A percentile compares a stretch with the other conserved stretches of the same genome.
Conservation (phyloP, 768 basidiomycete species). For the Coprinellus aureogranulatus region DNA sequence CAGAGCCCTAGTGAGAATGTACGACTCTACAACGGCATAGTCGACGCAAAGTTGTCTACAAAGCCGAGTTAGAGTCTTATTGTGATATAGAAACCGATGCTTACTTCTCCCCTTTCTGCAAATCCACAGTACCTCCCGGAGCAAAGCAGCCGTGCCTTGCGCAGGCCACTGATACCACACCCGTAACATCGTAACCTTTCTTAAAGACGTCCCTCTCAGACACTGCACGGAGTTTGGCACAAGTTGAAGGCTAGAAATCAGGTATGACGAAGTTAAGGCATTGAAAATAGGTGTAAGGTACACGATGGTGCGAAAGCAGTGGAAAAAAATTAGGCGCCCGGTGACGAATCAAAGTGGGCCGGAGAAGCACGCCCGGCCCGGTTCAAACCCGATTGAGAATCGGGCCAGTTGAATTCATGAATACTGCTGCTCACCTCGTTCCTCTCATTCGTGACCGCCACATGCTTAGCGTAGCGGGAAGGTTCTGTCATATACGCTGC, state of each 20-base stretch:
- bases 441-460: conserved; percentile 9
- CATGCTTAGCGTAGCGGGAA: conserved; percentile 19
- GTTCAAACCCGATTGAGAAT: too few species aligned
- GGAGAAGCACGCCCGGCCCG: too few species aligned
- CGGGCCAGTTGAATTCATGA: not conserved
- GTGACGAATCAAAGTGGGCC: too few species aligned
- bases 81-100: too few species aligned
- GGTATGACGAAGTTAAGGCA: too few species aligned
- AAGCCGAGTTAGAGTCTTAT: too few species aligned
- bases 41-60: too few species aligned
- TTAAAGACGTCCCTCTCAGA: conserved; percentile 13
- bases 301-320: not conserved
- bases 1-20: not conserved
- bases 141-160: conserved; percentile 30
- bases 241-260: not conserved
- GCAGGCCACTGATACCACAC: conserved; percentile 29
- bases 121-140: conserved; percentile 27
- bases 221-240: conserved; percentile 10
- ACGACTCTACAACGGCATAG: not conserved
- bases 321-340: not conserved
- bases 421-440: conserved; percentile 11
- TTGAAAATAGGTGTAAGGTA: not conserved
- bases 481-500: conserved; percentile 22
- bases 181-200: conserved; percentile 21
- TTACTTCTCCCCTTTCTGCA: conserved; percentile 25